Evolutionary conservation across 2,329 filamentous ascomycete species (phyloP), one percentile per base, ranked within the genome.

Genomic region (Tolypocladium inflatum): DNA sequence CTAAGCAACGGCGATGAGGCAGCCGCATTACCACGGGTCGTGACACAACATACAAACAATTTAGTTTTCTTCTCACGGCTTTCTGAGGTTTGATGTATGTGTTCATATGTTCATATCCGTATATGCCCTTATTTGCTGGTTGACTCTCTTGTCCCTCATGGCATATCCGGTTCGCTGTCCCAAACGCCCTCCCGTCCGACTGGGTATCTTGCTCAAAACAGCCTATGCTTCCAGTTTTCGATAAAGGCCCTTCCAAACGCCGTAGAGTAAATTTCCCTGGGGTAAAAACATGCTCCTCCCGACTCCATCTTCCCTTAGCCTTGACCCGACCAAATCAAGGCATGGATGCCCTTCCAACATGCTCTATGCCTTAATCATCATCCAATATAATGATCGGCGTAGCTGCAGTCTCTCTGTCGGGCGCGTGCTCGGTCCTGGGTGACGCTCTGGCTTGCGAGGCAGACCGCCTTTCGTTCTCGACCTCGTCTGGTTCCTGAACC

Each of bases 401-500:
- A 26, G 35, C 13, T 37, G 54, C 17, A 2, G 30, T 7, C 9
- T 35, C 30, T 21, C 9, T 33, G 19, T 13, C 35, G 3, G 30
- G 48, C 9, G 48, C 30, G 9, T 10, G 30, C 48, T 52, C 48
- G 30, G 26, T 26, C 11, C 41, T n/a, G 21, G 42, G 10, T 21
- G 41, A 21, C 33, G 19, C 19, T 11, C 17, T 33, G 30, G n/a
- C n/a, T 13, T 35, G 30, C 11, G 41, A 10, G 6, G 6, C 15
- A 35, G 41, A 21, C 41, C 10, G 17, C 13, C 21, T 17, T 3
- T 54, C 65, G 39, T 66, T 65, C 8, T 68, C 64, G 3, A 62
- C 60, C 33, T 68, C 69, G n/a, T 67, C 67, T 2, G 64, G 58
- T 58, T 73, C 72, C 23, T 62, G 57, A 19, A 73, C 63, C 5